Base-by-base conservation (phyloP, 257 asterid genomes). In the Misopates orontium region DNA sequence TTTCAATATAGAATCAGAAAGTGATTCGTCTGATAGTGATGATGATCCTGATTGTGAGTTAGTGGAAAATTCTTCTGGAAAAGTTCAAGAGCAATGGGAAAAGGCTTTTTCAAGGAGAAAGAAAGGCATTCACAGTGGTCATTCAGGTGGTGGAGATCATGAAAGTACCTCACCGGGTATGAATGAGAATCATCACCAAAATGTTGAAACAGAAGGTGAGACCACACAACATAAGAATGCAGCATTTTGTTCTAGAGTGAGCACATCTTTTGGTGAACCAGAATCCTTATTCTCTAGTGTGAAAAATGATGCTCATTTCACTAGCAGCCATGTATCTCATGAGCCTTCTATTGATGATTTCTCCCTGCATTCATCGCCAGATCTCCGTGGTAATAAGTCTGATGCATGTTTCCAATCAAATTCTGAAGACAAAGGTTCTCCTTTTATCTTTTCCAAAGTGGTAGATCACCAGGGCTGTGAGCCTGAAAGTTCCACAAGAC, bases 51-150 rank as follows among this genome's bases (percentile, higher is more conserved):
- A 92, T 65, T 85, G 86, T 56, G 96, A 77, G 58, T 42, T 89
- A 66, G 73, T 87, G 77, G 97, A 77, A 74, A 97, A 86, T 79
- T 72, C 75, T 73, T 83, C 78, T 71, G 90, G 95, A 4, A 48
- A 73, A 73, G 74, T 89, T 73, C 84, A 82, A 54, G 87, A 87
- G 75, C 75, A 72, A 73, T 93, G 99, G 99, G 91, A 87, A 76
- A 83, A 75, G 71, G 97, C 99, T 73, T 84, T 73, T 51, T 75
- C 63, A 17, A 87, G 74, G 84, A 84, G 90, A 71, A 83, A 62
- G 67, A 76, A 68, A 60, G 77, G 78, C 68, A 48, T 18, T 50
- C 69, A 19, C 52, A 62, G 60, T 69, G 82, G 73, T 66, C 74
- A 54, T 71, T 67, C 83, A 28, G 83, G 77, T 69, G 21, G 25